A percentile compares a stretch with the other conserved stretches of the same genome.
Conservation (phyloP, 148 eudicot genomes). For the Vaccinium macrocarpon region DNA sequence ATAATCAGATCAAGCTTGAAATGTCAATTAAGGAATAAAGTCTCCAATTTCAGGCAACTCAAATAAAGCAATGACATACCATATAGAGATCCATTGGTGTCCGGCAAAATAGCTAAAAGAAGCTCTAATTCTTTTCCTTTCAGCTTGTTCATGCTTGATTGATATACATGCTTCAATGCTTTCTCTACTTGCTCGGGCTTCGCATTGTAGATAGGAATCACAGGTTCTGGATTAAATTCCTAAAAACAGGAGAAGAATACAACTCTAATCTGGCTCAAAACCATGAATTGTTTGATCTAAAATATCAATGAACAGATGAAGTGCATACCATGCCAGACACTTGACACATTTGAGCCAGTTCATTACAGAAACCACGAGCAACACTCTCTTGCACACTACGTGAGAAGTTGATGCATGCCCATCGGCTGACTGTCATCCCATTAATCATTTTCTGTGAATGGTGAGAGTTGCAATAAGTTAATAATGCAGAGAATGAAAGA, state of each 20-base stretch:
- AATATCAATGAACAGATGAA: not conserved
- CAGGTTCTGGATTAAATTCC: slow-evolving; percentile 63
- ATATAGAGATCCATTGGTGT: slow-evolving; percentile 64
- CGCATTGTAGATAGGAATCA: slow-evolving; percentile 58
- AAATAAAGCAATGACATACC: slow-evolving; percentile 28
- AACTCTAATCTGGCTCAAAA: not conserved
- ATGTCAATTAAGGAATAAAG: slow-evolving; percentile 3
- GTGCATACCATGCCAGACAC: slow-evolving; percentile 70
- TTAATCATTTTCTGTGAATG: slow-evolving; percentile 63
- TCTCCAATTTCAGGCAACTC: not conserved
- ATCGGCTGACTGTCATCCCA: slow-evolving; percentile 62
- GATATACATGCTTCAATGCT: slow-evolving; percentile 65
- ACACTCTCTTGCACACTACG: slow-evolving; percentile 62
- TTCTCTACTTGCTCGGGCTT: slow-evolving; percentile 70
- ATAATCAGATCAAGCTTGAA: slow-evolving; percentile 1
- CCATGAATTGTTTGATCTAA: not conserved
- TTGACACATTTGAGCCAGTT: slow-evolving; percentile 73
- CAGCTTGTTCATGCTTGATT: slow-evolving; percentile 42
- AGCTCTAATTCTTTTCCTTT: slow-evolving; percentile 69
- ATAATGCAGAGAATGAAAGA: not conserved
- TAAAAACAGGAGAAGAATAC: slow-evolving; percentile 17
- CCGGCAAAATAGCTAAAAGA: slow-evolving; percentile 61
- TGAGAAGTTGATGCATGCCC: slow-evolving; percentile 85
- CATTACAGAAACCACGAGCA: slow-evolving; percentile 69
- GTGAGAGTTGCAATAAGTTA: not conserved